Evolutionary conservation across 1,284 basidiomycete species (phyloP).

Genomic region (Cryptococcus floricola): DNA sequence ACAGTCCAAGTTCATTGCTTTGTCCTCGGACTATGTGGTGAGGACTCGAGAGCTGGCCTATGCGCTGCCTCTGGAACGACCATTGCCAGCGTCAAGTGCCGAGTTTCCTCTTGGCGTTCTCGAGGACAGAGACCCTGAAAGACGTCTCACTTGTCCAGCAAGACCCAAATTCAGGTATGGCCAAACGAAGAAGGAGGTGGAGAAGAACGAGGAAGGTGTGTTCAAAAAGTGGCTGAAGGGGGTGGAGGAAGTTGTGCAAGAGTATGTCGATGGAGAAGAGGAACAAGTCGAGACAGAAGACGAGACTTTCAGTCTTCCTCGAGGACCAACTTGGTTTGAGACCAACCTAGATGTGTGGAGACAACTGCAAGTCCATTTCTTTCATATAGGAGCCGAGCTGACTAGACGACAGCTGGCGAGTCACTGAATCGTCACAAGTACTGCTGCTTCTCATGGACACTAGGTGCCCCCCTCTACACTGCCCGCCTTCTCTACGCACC

Average conservation of each 20-base stretch:
- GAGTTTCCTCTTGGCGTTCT: constrained; percentile 48
- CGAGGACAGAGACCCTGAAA: constrained; percentile 29
- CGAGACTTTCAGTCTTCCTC: constrained; percentile 20
- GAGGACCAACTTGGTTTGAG: constrained; percentile 66
- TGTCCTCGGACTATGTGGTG: constrained; percentile 63
- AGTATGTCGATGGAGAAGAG: constrained; percentile 53
- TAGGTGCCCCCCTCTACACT: constrained; percentile 67
- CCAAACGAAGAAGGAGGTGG: constrained; percentile 80
- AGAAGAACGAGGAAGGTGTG: constrained; percentile 72
- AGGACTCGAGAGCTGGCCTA: constrained; percentile 59
- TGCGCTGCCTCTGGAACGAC: constrained; percentile 57
- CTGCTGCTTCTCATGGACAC: constrained; percentile 80
- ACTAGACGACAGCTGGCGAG: constrained; percentile 64
- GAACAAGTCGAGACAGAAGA: constrained; percentile 13
- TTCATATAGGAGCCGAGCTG: neutral
- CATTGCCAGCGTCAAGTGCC: constrained; percentile 55
- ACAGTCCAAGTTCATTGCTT: constrained; percentile 67
- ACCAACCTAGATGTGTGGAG: constrained; percentile 88
- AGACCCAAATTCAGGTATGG: constrained; percentile 79
- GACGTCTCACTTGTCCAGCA: constrained; percentile 57
- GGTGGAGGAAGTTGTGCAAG: constrained; percentile 58
- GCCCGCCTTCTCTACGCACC: constrained; percentile 53
- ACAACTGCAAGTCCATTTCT: constrained; percentile 57
- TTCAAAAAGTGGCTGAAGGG: constrained; percentile 70
- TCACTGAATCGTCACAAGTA: constrained; percentile 78